Percentiles rank a stretch among this genome's conserved stretches.
These are phyloP conservation scores for Trichophaea hybrida DNA, from an alignment of 2,329 filamentous ascomycete genomes.

Conservation along the genomic window DNA sequence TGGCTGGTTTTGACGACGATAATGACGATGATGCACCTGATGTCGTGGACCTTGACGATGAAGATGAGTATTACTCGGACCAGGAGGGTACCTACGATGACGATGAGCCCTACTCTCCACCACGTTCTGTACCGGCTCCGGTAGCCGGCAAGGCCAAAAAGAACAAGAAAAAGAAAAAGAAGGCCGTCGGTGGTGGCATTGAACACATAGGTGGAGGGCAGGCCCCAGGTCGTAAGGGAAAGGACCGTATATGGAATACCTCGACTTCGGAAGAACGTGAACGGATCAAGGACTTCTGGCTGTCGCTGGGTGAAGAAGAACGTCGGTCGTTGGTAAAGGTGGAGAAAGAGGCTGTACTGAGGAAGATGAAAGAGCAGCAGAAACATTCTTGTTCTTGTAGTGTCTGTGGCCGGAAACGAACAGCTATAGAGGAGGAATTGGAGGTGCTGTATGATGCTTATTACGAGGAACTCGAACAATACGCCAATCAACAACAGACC, in stretches of 20 bases:
- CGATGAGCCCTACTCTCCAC: constrained; percentile 30
- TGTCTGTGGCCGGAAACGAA: constrained; percentile 89
- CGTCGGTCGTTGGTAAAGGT: constrained; percentile 92
- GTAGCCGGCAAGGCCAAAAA: constrained; percentile 31
- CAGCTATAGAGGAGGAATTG: constrained; percentile 92
- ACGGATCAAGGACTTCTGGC: constrained; percentile 96
- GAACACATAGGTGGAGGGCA: constrained; percentile 31
- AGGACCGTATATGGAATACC: constrained; percentile 94
- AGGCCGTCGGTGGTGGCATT: constrained; percentile 25
- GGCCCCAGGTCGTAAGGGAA: constrained; percentile 35
- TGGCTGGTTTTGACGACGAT: constrained; percentile 19
- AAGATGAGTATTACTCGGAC: constrained; percentile 40
- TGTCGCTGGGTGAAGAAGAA: constrained; percentile 84
- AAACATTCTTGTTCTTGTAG: constrained; percentile 98
- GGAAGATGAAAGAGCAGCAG: constrained; percentile 99
- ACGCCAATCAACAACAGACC: constrained; percentile 65
- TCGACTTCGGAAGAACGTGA: constrained; percentile 87
- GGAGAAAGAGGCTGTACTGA: constrained; percentile 92
- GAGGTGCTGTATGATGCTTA: constrained; percentile 97
- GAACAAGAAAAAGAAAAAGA: constrained; percentile 34
- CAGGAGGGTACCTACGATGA: constrained; percentile 33
- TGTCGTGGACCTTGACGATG: constrained; percentile 35
- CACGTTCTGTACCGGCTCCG: constrained; percentile 30
- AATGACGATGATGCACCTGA: constrained; percentile 10
- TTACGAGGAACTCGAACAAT: constrained; percentile 94